These are phyloP conservation scores for Trichoderma erinaceum DNA, from an alignment of 495 filamentous ascomycete species.

Conservation along the genomic window DNA sequence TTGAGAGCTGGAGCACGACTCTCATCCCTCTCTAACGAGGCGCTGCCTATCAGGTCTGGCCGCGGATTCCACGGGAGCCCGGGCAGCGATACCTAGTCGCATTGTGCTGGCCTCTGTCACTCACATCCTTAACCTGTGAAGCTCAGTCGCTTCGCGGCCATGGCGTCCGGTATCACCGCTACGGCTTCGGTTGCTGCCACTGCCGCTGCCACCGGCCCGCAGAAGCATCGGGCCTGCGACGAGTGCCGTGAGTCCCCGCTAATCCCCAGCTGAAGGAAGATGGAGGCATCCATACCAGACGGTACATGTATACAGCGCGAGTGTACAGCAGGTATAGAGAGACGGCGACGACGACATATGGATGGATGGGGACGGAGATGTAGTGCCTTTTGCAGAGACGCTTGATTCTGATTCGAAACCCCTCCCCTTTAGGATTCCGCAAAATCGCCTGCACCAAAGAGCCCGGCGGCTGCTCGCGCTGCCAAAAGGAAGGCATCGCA, in stretches of 20 bases:
- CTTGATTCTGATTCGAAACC: slow-evolving; percentile 22
- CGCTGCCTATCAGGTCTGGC: neutral
- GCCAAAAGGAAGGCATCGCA: slow-evolving; percentile 44
- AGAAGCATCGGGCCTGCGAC: slow-evolving; percentile 53
- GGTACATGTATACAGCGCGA: neutral
- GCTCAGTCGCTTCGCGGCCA: neutral
- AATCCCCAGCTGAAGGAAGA: slow-evolving; percentile 20
- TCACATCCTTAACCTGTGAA: neutral
- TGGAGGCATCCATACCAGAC: neutral
- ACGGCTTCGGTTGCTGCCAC: neutral
- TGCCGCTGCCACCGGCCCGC: neutral
- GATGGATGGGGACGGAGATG: neutral
- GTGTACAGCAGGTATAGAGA: neutral
- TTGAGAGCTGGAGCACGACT: neutral
- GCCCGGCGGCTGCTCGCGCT: slow-evolving; percentile 48
- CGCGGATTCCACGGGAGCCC: neutral
- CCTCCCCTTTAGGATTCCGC: slow-evolving; percentile 39
- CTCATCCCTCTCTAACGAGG: neutral
- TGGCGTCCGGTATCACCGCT: neutral
- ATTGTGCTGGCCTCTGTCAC: neutral
- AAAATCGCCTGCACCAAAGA: slow-evolving; percentile 60
- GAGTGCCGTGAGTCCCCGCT: slow-evolving; percentile 49
- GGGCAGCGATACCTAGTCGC: neutral
- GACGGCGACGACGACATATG: neutral
- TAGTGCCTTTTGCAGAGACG: slow-evolving; percentile 14